phyloP scores from a whole-genome alignment of 805 yeast genomes.

The Cyberlindnera maritima region DNA sequence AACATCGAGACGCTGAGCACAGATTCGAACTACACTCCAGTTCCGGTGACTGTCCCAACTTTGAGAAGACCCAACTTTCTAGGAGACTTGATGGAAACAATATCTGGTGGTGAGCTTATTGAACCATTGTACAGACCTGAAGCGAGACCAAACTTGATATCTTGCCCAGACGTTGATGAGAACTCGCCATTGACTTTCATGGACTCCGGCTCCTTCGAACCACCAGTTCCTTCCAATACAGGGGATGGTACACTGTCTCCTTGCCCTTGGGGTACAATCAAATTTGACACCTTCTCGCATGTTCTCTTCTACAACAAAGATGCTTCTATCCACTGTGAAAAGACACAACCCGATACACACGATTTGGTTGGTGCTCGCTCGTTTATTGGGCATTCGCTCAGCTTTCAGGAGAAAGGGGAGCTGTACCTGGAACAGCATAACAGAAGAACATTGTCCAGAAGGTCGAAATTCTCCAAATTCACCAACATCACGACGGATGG shows the following conservation, averaged over 20 bases:
- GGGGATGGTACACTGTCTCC: not conserved
- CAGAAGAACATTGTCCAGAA: too few relatives aligned
- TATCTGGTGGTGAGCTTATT: conserved; percentile 6
- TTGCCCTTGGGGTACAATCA: not conserved
- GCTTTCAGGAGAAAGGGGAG: too few relatives aligned
- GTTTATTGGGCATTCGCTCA: too few relatives aligned
- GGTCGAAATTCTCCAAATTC: too few relatives aligned
- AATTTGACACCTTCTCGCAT: conserved; percentile 11
- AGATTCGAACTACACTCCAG: conserved; percentile 11
- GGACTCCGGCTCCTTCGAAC: conserved; percentile 11
- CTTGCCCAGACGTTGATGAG: conserved; percentile 1
- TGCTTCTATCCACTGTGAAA: not conserved
- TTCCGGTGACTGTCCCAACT: conserved; percentile 13
- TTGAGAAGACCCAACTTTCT: conserved; percentile 7
- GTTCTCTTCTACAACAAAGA: conserved; percentile 17
- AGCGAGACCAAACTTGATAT: too few relatives aligned
- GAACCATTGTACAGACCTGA: conserved; percentile 10
- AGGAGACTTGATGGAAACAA: conserved; percentile 5
- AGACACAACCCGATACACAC: too few relatives aligned
- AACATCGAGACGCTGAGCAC: conserved; percentile 2
- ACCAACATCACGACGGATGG: too few relatives aligned
- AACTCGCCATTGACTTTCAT: conserved; percentile 4
- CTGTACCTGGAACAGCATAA: too few relatives aligned
- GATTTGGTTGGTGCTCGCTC: too few relatives aligned
- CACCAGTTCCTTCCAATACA: not conserved